A percentile compares a stretch with the other conserved stretches of the same genome.
These are phyloP conservation scores for Colletotrichum noveboracense DNA, from an alignment of 2,329 filamentous ascomycete genomes.

Conservation along the genomic window DNA sequence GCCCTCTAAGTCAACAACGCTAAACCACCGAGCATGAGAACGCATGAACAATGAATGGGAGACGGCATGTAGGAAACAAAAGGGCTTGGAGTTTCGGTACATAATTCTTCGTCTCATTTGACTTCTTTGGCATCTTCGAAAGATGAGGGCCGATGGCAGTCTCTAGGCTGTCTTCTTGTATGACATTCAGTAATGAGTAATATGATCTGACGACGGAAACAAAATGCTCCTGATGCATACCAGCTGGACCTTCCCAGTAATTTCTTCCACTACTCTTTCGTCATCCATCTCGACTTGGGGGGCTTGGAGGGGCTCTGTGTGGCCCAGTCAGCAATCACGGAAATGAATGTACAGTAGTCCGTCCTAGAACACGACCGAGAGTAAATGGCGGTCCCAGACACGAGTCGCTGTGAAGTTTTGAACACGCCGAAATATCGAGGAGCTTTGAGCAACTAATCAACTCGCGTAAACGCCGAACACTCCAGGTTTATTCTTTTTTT, in stretches of 20 bases:
- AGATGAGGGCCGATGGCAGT: background rate
- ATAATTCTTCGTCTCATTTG: background rate
- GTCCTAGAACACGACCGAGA: background rate
- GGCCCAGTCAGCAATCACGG: background rate
- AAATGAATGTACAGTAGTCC: background rate
- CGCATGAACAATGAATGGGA: background rate
- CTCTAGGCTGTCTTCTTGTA: background rate
- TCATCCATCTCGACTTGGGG: background rate
- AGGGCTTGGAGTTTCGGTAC: background rate
- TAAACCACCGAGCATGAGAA: background rate
- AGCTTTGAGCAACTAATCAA: background rate
- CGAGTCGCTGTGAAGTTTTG: background rate
- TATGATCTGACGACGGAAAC: background rate
- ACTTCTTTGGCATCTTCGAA: background rate
- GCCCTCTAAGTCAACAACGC: background rate
- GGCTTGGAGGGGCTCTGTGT: background rate
- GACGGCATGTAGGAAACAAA: background rate
- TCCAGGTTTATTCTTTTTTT: constrained; percentile 5
- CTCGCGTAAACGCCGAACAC: background rate
- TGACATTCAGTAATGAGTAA: background rate
- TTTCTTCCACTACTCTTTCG: background rate
- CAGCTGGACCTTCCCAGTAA: background rate
- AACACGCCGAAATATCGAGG: background rate
- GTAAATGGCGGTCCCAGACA: background rate
- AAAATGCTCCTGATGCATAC: background rate